These are phyloP conservation scores for Coemansia sp. DNA, from an alignment of 192 early-diverging fungal species.

Conservation along the genomic window DNA sequence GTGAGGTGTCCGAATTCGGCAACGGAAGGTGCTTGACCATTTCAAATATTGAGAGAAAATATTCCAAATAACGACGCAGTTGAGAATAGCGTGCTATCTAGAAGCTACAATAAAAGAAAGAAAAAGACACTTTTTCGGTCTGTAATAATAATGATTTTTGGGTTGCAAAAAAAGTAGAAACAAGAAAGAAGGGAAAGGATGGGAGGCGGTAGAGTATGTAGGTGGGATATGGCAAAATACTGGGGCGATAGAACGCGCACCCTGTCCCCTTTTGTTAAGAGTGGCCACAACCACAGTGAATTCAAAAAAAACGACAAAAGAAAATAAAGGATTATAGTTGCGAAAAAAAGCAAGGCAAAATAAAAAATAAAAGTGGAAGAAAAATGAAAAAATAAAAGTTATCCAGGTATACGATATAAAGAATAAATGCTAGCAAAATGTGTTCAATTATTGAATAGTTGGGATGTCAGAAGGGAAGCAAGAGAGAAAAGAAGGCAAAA, in stretches of 20 bases:
- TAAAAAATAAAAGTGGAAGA: background rate
- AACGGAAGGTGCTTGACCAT: constrained; percentile 31
- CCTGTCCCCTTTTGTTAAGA: constrained; percentile 3
- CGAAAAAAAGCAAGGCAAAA: constrained; percentile 1
- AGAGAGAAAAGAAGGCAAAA: constrained; percentile 8
- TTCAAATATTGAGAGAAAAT: constrained; percentile 14
- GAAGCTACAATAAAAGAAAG: background rate
- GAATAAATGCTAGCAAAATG: constrained; percentile 9
- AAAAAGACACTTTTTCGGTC: background rate
- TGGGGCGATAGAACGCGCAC: constrained; percentile 6
- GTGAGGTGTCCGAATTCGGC: constrained; percentile 40
- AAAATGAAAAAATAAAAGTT: background rate
- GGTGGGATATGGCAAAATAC: constrained; percentile 9
- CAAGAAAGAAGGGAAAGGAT: constrained; percentile 3
- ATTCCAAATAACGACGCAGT: background rate
- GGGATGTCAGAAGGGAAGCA: constrained; percentile 4
- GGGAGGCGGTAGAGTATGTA: constrained; percentile 4
- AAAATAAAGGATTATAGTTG: background rate
- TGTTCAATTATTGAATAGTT: background rate
- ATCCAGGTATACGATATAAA: constrained; percentile 1
- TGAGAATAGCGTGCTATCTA: background rate
- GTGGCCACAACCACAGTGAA: constrained; percentile 3
- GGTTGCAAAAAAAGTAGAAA: constrained; percentile 6
- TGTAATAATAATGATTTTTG: constrained; percentile 7
- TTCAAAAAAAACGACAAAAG: constrained; percentile 4